phyloP scores from a whole-genome alignment of 2,329 filamentous ascomycete species.

The Arthroderma sp. region DNA sequence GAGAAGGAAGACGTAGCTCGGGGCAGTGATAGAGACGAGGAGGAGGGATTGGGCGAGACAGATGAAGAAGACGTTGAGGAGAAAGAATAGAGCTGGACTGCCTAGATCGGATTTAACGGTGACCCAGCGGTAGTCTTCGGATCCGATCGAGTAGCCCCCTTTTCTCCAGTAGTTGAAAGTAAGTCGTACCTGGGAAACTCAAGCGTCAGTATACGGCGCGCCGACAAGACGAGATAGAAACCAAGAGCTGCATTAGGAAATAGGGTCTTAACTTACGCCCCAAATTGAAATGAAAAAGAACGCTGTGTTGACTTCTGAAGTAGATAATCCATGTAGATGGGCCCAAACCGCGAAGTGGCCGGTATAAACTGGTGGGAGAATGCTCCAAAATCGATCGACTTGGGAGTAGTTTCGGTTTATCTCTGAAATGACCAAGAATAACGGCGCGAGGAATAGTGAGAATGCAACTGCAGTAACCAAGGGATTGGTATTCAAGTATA shows the following conservation, averaged over 20 bases:
- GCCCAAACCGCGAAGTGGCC: conserved; percentile 76
- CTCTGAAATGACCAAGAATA: conserved; percentile 68
- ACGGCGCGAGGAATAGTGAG: conserved; percentile 53
- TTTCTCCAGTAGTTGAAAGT: conserved; percentile 97
- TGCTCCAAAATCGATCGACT: conserved; percentile 82
- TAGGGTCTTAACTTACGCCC: conserved; percentile 48
- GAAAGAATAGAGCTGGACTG: conserved; percentile 63
- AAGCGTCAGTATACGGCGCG: neutral
- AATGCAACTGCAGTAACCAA: conserved; percentile 61
- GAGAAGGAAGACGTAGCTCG: conserved; percentile 66
- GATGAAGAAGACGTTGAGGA: conserved; percentile 87
- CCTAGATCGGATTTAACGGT: conserved; percentile 55
- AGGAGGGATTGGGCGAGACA: conserved; percentile 70
- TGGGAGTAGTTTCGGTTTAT: conserved; percentile 94
- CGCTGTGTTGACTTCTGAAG: conserved; percentile 58
- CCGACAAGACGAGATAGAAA: neutral
- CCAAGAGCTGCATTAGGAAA: neutral
- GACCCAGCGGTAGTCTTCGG: conserved; percentile 90
- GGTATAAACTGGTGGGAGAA: conserved; percentile 78
- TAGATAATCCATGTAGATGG: conserved; percentile 56
- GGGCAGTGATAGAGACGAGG: conserved; percentile 63
- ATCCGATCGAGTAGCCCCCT: conserved; percentile 77
- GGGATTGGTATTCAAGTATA: conserved; percentile 80
- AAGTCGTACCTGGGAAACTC: conserved; percentile 49
- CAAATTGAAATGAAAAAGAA: conserved; percentile 60